Evolutionary conservation across 2,329 filamentous ascomycete genomes (phyloP), one percentile per base, ranked within the genome.

Genomic region (Fusarium fracticaudum): DNA sequence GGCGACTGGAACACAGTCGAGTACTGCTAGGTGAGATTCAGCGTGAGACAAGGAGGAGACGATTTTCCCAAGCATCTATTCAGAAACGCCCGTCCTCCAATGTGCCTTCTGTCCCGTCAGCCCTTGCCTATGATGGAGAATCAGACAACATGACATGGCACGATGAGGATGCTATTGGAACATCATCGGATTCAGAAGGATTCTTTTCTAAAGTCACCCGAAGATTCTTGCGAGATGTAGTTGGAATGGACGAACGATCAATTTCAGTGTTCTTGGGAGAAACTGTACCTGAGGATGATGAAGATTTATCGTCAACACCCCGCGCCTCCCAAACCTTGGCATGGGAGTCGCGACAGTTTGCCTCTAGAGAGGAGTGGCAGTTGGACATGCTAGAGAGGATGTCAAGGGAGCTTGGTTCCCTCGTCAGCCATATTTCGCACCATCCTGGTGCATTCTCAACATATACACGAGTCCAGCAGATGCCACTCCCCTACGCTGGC

Each of bases 211-310:
- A 92, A 17, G 90, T 98, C 57, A 97, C 96, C 6, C 90, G 93
- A 66, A 94, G 92, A 77, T 93, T 98, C 35, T 94, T 99, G 76
- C 90, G 91, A 60, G 95, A 98, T 79, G 85, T 99, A 48, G 93
- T 98, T 80, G 96, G 96, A 14, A 93, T 99, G 63, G 95, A 98
- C 77, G 94, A 98, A 72, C 89, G 90, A 57, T 86, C 96, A 26
- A 87, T 99, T 14, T 93, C 93, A 1, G 91, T 98, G 57, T 91
- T 99, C 14, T 92, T 98, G 64, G 96, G 96, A 18, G 95, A 98
- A 80, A 86, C 90, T 6, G 84, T 97, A 31, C 91, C 91, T 6
- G 84, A 84, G 33, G 84, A 86, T 33, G 83, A 83, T 24, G 84
- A 87, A 43, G 83, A 87, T 67, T 72, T 87, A 15, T 85, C 86